These are phyloP conservation scores for Alternaria solani DNA, from an alignment of 2,329 filamentous ascomycete genomes.

Conservation along the genomic window DNA sequence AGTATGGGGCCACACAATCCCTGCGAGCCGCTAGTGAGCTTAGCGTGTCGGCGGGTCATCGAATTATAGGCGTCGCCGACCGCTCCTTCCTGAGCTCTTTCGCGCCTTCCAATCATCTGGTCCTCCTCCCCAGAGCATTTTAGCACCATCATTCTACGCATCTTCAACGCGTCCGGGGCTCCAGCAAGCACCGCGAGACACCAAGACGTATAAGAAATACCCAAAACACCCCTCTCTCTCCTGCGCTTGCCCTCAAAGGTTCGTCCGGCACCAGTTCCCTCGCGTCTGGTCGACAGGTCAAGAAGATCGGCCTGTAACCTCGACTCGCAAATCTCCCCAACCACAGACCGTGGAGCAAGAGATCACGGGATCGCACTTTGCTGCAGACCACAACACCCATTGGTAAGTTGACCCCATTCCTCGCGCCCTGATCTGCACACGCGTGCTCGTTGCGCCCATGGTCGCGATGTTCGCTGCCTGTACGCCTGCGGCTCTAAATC, in stretches of 20 bases:
- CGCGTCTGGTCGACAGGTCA: slow-evolving; percentile 19
- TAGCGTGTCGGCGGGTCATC: slow-evolving; percentile 20
- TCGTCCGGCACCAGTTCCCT: not conserved
- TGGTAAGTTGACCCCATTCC: slow-evolving; percentile 43
- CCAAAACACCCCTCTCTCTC: not conserved
- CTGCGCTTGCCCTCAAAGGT: not conserved
- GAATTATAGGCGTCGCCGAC: slow-evolving; percentile 20
- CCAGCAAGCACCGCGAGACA: not conserved
- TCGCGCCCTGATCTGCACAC: slow-evolving; percentile 16
- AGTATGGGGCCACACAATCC: slow-evolving; percentile 21
- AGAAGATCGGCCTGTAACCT: slow-evolving; percentile 22
- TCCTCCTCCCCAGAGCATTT: not conserved
- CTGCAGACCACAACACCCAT: slow-evolving; percentile 37
- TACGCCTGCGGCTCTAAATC: not conserved
- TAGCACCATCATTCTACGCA: slow-evolving; percentile 24
- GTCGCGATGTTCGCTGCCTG: not conserved
- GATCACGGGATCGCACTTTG: slow-evolving; percentile 46
- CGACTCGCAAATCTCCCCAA: slow-evolving; percentile 21
- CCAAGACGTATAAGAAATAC: not conserved
- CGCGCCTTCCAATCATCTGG: slow-evolving; percentile 30
- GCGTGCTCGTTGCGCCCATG: not conserved
- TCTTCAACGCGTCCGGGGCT: not conserved
- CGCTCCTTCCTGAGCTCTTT: slow-evolving; percentile 22
- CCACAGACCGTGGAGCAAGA: slow-evolving; percentile 17
- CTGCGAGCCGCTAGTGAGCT: slow-evolving; percentile 24